phyloP scores from a whole-genome alignment of 306 rosid genomes.

The Arachis stenosperma region DNA sequence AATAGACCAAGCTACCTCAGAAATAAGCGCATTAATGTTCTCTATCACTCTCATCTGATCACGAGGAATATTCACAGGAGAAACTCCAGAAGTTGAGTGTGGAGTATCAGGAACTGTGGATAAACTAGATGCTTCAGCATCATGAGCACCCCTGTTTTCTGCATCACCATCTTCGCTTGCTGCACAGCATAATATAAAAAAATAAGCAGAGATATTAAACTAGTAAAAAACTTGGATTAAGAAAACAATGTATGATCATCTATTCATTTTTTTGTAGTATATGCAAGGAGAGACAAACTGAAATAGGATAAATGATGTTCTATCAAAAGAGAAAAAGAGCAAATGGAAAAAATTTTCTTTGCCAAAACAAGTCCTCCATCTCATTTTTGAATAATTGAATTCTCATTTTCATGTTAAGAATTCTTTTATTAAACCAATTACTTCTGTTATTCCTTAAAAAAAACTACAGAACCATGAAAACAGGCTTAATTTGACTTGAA shows the following conservation, averaged over 20 bases:
- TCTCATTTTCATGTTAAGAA: conserved; percentile 12
- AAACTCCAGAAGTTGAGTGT: conserved; percentile 53
- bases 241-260: conserved; percentile 28
- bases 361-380: background rate
- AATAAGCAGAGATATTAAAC: conserved; percentile 25
- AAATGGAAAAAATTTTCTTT: background rate
- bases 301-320: background rate
- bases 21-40: conserved; percentile 77
- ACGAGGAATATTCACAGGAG: conserved; percentile 63
- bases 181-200: conserved; percentile 46
- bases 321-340: background rate
- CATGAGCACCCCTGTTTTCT: conserved; percentile 49
- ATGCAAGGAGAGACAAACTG: background rate
- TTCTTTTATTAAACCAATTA: conserved; percentile 12
- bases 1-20: conserved; percentile 69
- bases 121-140: conserved; percentile 47
- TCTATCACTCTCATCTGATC: conserved; percentile 80
- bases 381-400: background rate
- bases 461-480: conserved; percentile 17
- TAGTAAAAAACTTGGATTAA: background rate
- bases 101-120: conserved; percentile 47
- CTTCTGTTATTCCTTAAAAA: conserved; percentile 2
- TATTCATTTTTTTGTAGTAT: background rate
- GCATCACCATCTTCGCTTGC: conserved; percentile 51
- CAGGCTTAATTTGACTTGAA: conserved; percentile 16